Percentiles rank a stretch among this genome's conserved stretches.
These are phyloP conservation scores for Ganoderma multipileum DNA, from an alignment of 1,284 basidiomycete species.

Conservation along the genomic window DNA sequence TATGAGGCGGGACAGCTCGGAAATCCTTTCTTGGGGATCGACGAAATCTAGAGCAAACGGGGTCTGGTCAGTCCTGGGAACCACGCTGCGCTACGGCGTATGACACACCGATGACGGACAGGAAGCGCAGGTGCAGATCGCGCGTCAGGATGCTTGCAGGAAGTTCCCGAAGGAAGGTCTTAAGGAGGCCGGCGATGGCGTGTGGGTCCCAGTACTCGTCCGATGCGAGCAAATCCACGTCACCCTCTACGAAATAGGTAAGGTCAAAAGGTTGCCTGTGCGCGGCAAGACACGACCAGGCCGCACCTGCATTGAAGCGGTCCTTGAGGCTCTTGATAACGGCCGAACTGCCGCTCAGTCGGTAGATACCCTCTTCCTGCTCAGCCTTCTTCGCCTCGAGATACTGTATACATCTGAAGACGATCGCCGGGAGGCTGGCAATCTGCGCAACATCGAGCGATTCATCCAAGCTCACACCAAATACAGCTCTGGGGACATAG, in stretches of 20 bases:
- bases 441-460: conserved; percentile 90
- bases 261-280: conserved; percentile 20
- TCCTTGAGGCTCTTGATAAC: conserved; percentile 95
- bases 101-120: conserved; percentile 87
- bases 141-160: conserved; percentile 92
- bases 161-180: conserved; percentile 89
- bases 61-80: conserved; percentile 13
- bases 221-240: conserved; percentile 84
- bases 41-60: conserved; percentile 70
- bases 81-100: conserved; percentile 17
- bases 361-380: conserved; percentile 97
- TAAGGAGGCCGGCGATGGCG: conserved; percentile 92
- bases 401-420: conserved; percentile 93
- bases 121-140: conserved; percentile 87
- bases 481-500: conserved; percentile 77
- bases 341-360: conserved; percentile 90
- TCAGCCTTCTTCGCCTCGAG: conserved; percentile 91
- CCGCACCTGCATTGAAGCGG: conserved; percentile 85
- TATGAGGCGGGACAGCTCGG: conserved; percentile 87
- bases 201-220: conserved; percentile 96
- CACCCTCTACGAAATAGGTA: conserved; percentile 70
- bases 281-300: conserved; percentile 14
- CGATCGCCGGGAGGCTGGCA: conserved; percentile 90
- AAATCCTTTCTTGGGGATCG: conserved; percentile 87
- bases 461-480: conserved; percentile 89